These are phyloP conservation scores for Exophiala sideris DNA, from an alignment of 2,329 filamentous ascomycete species.

Conservation along the genomic window DNA sequence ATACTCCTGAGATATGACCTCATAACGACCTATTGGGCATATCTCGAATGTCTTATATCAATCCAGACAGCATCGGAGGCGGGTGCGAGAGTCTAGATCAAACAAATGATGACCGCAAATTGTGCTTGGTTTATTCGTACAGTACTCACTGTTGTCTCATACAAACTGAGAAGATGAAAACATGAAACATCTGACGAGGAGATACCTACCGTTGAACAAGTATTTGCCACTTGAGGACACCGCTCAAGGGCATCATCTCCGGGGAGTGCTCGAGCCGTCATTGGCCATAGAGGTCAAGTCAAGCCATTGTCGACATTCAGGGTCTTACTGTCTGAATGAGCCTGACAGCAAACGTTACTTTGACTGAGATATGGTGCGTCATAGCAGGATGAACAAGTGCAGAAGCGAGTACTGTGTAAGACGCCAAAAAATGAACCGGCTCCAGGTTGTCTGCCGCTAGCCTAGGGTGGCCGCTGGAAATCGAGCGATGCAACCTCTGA, in stretches of 20 bases:
- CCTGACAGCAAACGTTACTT: neutral
- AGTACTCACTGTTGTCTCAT: neutral
- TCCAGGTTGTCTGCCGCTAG: no score
- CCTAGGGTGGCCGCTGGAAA: no score
- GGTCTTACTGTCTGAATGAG: slow-evolving; percentile 9
- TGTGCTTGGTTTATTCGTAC: neutral
- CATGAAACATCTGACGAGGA: slow-evolving; percentile 14
- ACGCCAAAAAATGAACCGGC: neutral
- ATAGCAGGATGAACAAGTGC: neutral
- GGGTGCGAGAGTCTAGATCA: neutral
- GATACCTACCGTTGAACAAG: slow-evolving; percentile 11
- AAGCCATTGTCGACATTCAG: neutral
- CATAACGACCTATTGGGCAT: slow-evolving; percentile 6
- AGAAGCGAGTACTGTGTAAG: no score
- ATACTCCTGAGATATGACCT: neutral
- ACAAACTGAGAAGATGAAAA: neutral
- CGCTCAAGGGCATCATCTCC: slow-evolving; percentile 2
- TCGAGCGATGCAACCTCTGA: neutral
- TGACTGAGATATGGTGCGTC: slow-evolving; percentile 5
- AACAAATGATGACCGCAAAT: neutral
- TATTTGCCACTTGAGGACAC: slow-evolving; percentile 12
- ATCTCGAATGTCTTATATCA: slow-evolving; percentile 3
- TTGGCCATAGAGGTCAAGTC: neutral
- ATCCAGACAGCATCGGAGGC: neutral
- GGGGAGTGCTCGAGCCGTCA: neutral